Base-by-base conservation (phyloP, 352 stramenopile genomes). In the Phytophthora hybrid region DNA sequence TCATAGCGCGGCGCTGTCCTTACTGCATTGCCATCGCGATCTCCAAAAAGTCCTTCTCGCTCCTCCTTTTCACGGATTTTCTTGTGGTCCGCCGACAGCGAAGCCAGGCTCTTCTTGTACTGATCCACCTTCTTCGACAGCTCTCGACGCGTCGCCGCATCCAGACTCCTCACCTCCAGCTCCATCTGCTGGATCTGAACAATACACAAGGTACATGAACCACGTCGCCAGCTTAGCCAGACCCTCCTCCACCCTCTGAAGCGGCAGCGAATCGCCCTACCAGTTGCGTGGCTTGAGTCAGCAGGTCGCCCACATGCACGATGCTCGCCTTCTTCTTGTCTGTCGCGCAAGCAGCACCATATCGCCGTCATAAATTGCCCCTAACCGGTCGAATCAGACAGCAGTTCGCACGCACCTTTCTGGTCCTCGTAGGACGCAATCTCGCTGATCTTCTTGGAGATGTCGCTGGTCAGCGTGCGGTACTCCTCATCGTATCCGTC, bases 401-500 rank as follows among this genome's bases (percentile, higher is more conserved):
- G 29, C 41, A 23, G 21, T 18, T 23, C 18, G 23, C 65, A 11
- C 29, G 16, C 29, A 93, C 89, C 89, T 81, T 89, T 84, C 64
- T 93, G 68, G 59, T 95, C 87, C 73, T 97, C 90, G 62, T 95
- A 97, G 32, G 87, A 92, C 51, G 87, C 83, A 67, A 97, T 83
- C 63, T 97, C 90, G 77, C 88, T 95, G 68, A 97, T 88, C 69
- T 97, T 97, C 70, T 88, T 93, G 54, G 90, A 97, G 79, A 97
- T 94, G 69, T 95, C 89, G 78, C 86, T 91, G 34, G 90, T 83
- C 56, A 97, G 73, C 51, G 88, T 77, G 63, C 89, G 88, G 64
- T 97, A 97, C 71, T 97, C 90, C 77, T 97, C 90, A 63, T 97
- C 90, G 71, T 97, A 97, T 46, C 88, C 86, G 69, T 97, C 90